Evolutionary conservation across 768 basidiomycete genomes (phyloP).

Genomic region (Pulveroboletus sp.): DNA sequence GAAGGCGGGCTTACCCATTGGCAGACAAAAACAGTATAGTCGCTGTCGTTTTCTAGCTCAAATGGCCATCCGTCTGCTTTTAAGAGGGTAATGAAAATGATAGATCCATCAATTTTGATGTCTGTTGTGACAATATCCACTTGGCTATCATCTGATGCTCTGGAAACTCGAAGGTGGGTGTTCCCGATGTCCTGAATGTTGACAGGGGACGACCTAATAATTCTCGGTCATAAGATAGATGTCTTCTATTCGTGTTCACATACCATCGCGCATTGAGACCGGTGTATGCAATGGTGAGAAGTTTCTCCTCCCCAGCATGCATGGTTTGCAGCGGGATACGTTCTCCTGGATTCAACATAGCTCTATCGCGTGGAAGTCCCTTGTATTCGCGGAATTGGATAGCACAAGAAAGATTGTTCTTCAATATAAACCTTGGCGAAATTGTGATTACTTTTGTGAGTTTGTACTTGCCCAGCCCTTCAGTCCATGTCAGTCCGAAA

Average conservation of each 20-base stretch:
- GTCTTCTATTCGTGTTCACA: constrained; percentile 11
- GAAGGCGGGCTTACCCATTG: constrained; percentile 56
- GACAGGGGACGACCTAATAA: constrained; percentile 81
- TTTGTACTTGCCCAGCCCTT: constrained; percentile 97
- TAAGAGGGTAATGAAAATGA: constrained; percentile 79
- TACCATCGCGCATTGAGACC: constrained; percentile 83
- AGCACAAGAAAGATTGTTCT: constrained; percentile 65
- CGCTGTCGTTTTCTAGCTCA: constrained; percentile 83
- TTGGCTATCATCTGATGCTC: constrained; percentile 33
- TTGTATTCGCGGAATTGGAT: constrained; percentile 87
- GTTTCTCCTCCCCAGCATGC: constrained; percentile 59
- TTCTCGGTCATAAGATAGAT: neutral
- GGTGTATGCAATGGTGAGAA: constrained; percentile 83
- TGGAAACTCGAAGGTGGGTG: constrained; percentile 66
- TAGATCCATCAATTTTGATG: constrained; percentile 77
- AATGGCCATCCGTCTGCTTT: constrained; percentile 80
- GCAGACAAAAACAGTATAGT: constrained; percentile 57
- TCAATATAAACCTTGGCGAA: constrained; percentile 85
- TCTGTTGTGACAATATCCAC: constrained; percentile 68
- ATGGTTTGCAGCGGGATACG: constrained; percentile 64
- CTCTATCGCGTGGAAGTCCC: constrained; percentile 56
- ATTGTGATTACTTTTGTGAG: constrained; percentile 90
- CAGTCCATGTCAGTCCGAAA: constrained; percentile 85
- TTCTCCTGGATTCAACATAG: constrained; percentile 61
- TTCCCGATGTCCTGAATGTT: constrained; percentile 88